Conservation (phyloP, 495 filamentous ascomycete genomes). For the Rhypophila decipiens region DNA sequence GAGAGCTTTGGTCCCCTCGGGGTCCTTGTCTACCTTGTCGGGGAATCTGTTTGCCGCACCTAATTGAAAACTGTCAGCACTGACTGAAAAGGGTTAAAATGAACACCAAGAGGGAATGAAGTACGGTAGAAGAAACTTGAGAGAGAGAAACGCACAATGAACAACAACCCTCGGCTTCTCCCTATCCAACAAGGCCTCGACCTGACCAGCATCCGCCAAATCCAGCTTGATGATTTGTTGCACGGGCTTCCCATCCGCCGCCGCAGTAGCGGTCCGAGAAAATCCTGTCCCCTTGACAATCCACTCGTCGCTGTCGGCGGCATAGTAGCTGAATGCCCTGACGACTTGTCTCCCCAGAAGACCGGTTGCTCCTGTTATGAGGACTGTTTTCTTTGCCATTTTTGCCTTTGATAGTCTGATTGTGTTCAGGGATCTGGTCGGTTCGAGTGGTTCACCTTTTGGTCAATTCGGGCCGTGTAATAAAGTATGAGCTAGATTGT, state of each 20-base stretch:
- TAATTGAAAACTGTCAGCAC: background rate
- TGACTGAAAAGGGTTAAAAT: no score
- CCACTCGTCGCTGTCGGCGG: slow-evolving; percentile 46
- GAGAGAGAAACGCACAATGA: slow-evolving; percentile 57
- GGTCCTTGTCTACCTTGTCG: slow-evolving; percentile 75
- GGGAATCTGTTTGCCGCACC: slow-evolving; percentile 87
- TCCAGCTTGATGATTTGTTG: slow-evolving; percentile 80
- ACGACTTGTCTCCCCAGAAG: slow-evolving; percentile 76
- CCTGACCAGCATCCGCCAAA: slow-evolving; percentile 52
- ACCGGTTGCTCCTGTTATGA: slow-evolving; percentile 83
- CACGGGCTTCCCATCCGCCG: no score
- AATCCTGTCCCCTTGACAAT: slow-evolving; percentile 74
- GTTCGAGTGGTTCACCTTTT: no score
- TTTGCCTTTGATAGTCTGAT: background rate
- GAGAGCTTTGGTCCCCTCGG: slow-evolving; percentile 63
- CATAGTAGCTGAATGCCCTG: slow-evolving; percentile 56
- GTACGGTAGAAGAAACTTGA: no score
- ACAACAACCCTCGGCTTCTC: slow-evolving; percentile 74
- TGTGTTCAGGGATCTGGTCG: no score
- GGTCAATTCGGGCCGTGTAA: background rate
- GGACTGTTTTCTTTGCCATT: slow-evolving; percentile 43
- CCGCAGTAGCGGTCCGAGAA: slow-evolving; percentile 60
- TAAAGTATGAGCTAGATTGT: background rate
- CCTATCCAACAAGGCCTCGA: slow-evolving; percentile 57
- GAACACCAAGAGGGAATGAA: background rate